Conservation (phyloP, 768 basidiomycete species). For the Leccinum obscurum region DNA sequence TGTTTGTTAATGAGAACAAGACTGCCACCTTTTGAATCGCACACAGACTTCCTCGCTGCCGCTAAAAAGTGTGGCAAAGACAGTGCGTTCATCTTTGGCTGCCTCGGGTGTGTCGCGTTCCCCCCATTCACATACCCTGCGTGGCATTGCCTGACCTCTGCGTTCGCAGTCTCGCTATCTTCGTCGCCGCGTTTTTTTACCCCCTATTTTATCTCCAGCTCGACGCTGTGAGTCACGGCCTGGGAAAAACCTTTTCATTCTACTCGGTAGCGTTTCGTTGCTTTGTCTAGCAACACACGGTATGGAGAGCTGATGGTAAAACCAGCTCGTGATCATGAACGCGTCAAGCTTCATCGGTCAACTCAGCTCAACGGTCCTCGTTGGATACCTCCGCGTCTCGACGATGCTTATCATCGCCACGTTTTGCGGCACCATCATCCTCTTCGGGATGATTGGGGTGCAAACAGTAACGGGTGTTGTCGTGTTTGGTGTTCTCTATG, state of each 20-base stretch:
- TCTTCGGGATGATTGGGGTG: slow-evolving; percentile 51
- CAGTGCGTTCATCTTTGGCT: slow-evolving; percentile 29
- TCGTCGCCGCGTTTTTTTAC: slow-evolving; percentile 47
- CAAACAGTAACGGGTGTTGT: slow-evolving; percentile 40
- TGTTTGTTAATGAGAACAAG: slow-evolving; percentile 43
- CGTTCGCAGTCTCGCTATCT: slow-evolving; percentile 27
- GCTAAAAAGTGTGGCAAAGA: slow-evolving; percentile 27
- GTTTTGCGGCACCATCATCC: slow-evolving; percentile 37
- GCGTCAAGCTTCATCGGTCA: slow-evolving; percentile 55
- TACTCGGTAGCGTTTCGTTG: slow-evolving; percentile 46
- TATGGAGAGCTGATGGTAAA: not conserved
- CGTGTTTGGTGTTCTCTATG: slow-evolving; percentile 46
- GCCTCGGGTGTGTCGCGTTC: not conserved
- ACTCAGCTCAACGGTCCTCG: slow-evolving; percentile 46
- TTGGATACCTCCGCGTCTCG: slow-evolving; percentile 43
- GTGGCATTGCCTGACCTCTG: not conserved
- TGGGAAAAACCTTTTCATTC: slow-evolving; percentile 51
- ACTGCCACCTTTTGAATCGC: slow-evolving; percentile 34
- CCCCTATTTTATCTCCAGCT: slow-evolving; percentile 64
- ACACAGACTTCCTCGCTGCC: slow-evolving; percentile 19
- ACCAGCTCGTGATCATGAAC: slow-evolving; percentile 57
- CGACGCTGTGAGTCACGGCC: slow-evolving; percentile 47
- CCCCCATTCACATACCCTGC: not conserved
- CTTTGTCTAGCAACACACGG: not conserved
- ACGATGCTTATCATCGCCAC: slow-evolving; percentile 38